A percentile compares a stretch with the other conserved stretches of the same genome.
phyloP scores from a whole-genome alignment of 768 basidiomycete species.

The Rhodotorula toruloides region DNA sequence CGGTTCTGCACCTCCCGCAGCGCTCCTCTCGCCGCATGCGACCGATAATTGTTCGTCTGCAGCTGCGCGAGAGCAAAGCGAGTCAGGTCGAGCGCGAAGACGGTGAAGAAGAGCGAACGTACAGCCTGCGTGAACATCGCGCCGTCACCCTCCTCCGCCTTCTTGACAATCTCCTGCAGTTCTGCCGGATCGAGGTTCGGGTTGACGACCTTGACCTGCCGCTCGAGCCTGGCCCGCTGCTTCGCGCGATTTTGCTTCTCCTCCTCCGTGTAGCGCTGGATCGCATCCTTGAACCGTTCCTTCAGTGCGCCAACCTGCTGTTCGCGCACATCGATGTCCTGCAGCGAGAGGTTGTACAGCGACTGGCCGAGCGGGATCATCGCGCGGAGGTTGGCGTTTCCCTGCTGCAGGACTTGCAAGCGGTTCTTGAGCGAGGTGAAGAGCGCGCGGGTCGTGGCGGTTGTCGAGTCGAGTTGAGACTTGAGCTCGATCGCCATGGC shows the following conservation, averaged over 20 bases:
- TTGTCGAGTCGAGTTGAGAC: constrained; percentile 29
- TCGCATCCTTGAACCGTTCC: constrained; percentile 47
- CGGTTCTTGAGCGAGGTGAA: constrained; percentile 45
- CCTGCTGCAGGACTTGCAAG: constrained; percentile 47
- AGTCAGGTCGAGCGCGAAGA: neutral
- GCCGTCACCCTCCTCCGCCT: constrained; percentile 20
- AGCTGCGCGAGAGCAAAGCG: constrained; percentile 3
- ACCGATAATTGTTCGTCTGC: constrained; percentile 63
- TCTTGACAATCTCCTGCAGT: constrained; percentile 8
- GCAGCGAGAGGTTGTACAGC: constrained; percentile 11
- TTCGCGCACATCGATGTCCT: constrained; percentile 29
- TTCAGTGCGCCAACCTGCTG: constrained; percentile 46
- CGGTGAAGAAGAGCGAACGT: neutral
- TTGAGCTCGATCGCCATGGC: constrained; percentile 26
- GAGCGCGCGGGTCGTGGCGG: constrained; percentile 36
- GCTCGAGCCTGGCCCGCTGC: constrained; percentile 49
- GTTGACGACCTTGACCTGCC: constrained; percentile 48
- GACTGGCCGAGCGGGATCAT: constrained; percentile 41
- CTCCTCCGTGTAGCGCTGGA: constrained; percentile 49
- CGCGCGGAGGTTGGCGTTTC: constrained; percentile 46
- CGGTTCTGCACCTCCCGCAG: constrained; percentile 81
- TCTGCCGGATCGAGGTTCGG: constrained; percentile 20
- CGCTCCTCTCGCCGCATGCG: constrained; percentile 61
- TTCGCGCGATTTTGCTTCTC: constrained; percentile 50
- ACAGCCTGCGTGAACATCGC: constrained; percentile 33